Base-by-base conservation (phyloP, 768 basidiomycete species). In the Mrakia hoshinonis region DNA sequence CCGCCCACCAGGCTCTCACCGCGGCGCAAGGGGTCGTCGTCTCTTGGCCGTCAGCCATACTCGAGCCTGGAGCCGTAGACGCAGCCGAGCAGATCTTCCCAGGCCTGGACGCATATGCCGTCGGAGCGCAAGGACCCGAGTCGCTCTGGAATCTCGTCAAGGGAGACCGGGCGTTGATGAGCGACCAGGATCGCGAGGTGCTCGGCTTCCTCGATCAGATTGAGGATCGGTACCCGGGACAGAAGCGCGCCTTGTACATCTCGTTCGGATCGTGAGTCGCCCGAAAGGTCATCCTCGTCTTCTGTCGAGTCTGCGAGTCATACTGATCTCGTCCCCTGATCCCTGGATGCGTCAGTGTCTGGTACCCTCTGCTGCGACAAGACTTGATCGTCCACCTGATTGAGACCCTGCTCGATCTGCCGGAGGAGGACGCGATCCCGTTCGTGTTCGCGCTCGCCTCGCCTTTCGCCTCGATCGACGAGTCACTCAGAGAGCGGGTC, bases 341-440 rank as follows among this genome's bases (percentile, higher is more conserved):
- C 24, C 29, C 13, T 34, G 12, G 22, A 6, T 60, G 3, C 22
- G 7, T 22, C n/a, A 60, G 58, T 13, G 13, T 60, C 58, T 60
- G 26, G 29, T 60, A 31, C 58, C 58, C 58, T 18, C 12, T 38
- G 15, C 58, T 34, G 4, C 58, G 58, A 29, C 26, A 26, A 2
- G 58, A 60, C 26, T 31, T 60, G 29, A 60, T 60, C 58, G 58
- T 60, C 58, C 58, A 60, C 58, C 58, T 60, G 29, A 13, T 60
- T 31, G 29, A 60, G 13, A 60, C 58, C 29, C 58, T 60, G 6
- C 58, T 60, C 18, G 51, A 52, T 26, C 51, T 52, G n/a, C 51
- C 51, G 3, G 51, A 52, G 10, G 51, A 52, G 11, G n/a, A 52
- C n/a, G 58, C 58, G 29, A 34, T 60, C 58, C 58, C 58, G 12